phyloP scores from a whole-genome alignment of 2,329 filamentous ascomycete species.

The Arachnomyces sp. region DNA sequence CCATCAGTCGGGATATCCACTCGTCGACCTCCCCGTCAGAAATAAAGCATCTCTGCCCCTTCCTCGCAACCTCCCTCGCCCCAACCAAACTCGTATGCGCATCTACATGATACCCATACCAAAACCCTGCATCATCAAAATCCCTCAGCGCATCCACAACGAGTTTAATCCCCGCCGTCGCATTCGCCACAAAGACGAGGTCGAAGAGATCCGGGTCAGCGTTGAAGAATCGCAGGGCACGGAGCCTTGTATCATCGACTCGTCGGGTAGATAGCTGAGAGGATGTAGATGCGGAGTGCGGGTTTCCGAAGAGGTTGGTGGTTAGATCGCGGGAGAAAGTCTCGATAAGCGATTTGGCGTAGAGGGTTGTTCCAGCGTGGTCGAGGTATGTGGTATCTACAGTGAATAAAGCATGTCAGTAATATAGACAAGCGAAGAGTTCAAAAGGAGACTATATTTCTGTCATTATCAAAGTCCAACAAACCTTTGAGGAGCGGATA shows the following conservation, averaged over 20 bases:
- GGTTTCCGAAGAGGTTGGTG: slow-evolving; percentile 75
- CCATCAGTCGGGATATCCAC: slow-evolving; percentile 49
- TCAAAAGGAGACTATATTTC: not conserved
- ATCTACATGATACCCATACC: slow-evolving; percentile 74
- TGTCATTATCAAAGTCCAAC: not conserved
- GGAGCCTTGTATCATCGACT: slow-evolving; percentile 66
- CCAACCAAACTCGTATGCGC: slow-evolving; percentile 84
- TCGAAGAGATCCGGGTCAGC: slow-evolving; percentile 77
- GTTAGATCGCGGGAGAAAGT: slow-evolving; percentile 72
- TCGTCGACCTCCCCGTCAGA: slow-evolving; percentile 53
- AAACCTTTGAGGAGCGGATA: slow-evolving; percentile 39
- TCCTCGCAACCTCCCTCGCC: slow-evolving; percentile 59
- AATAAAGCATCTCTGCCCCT: slow-evolving; percentile 56
- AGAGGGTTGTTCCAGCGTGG: slow-evolving; percentile 86
- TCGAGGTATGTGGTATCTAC: slow-evolving; percentile 77
- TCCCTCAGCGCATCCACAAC: slow-evolving; percentile 70
- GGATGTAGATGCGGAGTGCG: slow-evolving; percentile 75
- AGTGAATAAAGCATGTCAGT: slow-evolving; percentile 6
- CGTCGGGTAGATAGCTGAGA: slow-evolving; percentile 68
- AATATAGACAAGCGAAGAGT: not conserved
- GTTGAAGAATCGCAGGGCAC: slow-evolving; percentile 66
- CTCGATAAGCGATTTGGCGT: slow-evolving; percentile 72
- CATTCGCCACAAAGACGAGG: slow-evolving; percentile 83
- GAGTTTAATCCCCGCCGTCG: slow-evolving; percentile 83
- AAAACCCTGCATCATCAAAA: slow-evolving; percentile 56